phyloP scores from a whole-genome alignment of 2,329 filamentous ascomycete genomes.

The Neofusicoccum cordaticola region DNA sequence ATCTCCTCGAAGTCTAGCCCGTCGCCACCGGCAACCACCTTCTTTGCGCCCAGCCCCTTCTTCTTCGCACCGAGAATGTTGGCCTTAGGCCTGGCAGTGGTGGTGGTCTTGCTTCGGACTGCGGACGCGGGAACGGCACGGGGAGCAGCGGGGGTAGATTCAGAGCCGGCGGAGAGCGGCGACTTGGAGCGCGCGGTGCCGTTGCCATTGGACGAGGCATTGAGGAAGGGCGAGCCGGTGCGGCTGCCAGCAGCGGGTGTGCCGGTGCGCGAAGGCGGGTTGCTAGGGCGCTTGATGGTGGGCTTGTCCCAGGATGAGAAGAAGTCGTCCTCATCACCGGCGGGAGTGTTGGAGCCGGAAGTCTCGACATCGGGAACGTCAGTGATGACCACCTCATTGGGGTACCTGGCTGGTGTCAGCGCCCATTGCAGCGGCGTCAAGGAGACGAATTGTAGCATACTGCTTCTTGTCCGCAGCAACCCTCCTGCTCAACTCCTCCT shows the following conservation, averaged over 20 bases:
- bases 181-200: conserved; percentile 70
- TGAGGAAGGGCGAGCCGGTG: conserved; percentile 87
- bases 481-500: conserved; percentile 88
- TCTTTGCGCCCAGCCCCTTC: conserved; percentile 61
- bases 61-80: conserved; percentile 81
- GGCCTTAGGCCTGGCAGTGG: conserved; percentile 69
- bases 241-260: conserved; percentile 80
- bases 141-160: conserved; percentile 56
- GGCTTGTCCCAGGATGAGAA: conserved; percentile 99
- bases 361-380: conserved; percentile 60
- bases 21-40: conserved; percentile 60
- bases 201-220: conserved; percentile 63
- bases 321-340: conserved; percentile 88
- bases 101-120: conserved; percentile 67
- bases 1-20: conserved; percentile 89
- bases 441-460: conserved; percentile 51
- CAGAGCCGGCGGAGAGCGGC: conserved; percentile 59
- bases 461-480: conserved; percentile 79
- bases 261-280: conserved; percentile 82
- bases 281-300: conserved; percentile 91
- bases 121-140: conserved; percentile 74
- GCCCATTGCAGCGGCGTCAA: conserved; percentile 22
- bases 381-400: conserved; percentile 78
- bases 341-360: conserved; percentile 71
- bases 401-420: conserved; percentile 58